Percentiles rank a stretch among this genome's conserved stretches.
These are phyloP conservation scores for Linanthus parryae DNA, from an alignment of 148 eudicot genomes.

Conservation along the genomic window DNA sequence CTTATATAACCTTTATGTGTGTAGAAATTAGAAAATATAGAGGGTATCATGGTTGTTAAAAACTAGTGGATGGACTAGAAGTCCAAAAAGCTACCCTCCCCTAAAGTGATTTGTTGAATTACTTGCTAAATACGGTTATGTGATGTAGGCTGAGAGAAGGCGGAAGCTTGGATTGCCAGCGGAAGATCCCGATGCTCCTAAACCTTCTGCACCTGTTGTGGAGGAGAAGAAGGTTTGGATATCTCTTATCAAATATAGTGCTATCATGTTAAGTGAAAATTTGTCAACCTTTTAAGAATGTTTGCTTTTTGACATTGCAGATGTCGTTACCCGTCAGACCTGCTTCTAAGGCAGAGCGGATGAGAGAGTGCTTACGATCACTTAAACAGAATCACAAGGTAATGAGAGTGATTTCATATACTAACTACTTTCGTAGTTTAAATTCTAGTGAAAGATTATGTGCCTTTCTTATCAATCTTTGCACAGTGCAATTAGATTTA, in stretches of 20 bases:
- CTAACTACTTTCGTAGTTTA: too few relatives aligned
- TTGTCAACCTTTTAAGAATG: background rate
- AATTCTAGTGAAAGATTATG: too few relatives aligned
- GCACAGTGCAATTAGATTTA: too few relatives aligned
- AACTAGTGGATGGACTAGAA: too few relatives aligned
- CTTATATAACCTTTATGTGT: too few relatives aligned
- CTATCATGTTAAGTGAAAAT: background rate
- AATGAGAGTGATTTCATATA: too few relatives aligned
- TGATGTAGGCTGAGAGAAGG: conserved; percentile 87
- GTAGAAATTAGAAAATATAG: too few relatives aligned
- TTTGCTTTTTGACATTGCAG: conserved; percentile 31
- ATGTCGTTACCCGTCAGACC: conserved; percentile 77
- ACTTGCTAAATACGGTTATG: background rate
- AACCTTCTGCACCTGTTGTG: conserved; percentile 69
- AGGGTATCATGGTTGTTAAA: too few relatives aligned
- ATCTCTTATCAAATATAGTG: background rate
- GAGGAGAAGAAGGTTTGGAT: conserved; percentile 83
- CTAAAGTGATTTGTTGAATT: too few relatives aligned
- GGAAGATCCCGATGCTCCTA: conserved; percentile 67
- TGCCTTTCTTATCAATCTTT: too few relatives aligned
- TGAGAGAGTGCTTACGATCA: conserved; percentile 93
- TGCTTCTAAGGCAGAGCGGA: conserved; percentile 83
- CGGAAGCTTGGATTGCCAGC: conserved; percentile 93
- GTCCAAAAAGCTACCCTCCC: too few relatives aligned
- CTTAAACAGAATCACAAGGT: conserved; percentile 90